These are phyloP conservation scores for Nemania bipapillata DNA, from an alignment of 2,329 filamentous ascomycete genomes.

Conservation along the genomic window DNA sequence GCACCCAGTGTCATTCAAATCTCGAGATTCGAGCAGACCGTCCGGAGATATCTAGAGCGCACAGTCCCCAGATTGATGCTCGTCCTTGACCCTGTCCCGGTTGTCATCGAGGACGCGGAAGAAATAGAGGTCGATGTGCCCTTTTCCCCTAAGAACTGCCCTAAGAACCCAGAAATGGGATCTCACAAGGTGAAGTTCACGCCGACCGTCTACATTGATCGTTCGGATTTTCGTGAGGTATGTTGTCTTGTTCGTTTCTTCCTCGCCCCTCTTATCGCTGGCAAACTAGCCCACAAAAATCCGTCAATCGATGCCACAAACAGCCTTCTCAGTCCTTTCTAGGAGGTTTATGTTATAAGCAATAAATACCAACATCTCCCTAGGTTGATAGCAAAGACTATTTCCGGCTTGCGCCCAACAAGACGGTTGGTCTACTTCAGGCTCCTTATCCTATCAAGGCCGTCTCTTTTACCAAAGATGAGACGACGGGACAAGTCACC, in stretches of 20 bases:
- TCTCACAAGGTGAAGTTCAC: conserved; percentile 61
- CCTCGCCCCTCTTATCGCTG: not conserved
- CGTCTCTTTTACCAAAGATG: conserved; percentile 74
- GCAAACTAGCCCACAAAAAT: not conserved
- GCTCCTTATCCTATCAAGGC: conserved; percentile 76
- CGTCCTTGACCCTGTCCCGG: conserved; percentile 83
- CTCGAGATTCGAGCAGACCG: conserved; percentile 82
- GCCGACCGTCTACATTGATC: conserved; percentile 79
- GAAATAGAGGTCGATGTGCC: conserved; percentile 77
- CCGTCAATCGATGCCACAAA: not conserved
- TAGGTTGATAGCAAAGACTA: conserved; percentile 74
- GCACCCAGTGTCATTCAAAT: conserved; percentile 82
- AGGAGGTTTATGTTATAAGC: not conserved
- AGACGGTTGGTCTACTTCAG: conserved; percentile 78
- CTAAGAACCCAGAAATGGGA: conserved; percentile 78
- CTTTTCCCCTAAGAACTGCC: conserved; percentile 85
- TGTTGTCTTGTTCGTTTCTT: not conserved
- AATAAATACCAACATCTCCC: not conserved
- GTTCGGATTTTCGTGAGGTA: conserved; percentile 76
- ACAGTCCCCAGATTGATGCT: conserved; percentile 91
- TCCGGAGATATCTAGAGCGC: conserved; percentile 86
- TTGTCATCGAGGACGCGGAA: conserved; percentile 81
- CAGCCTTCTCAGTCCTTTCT: not conserved
- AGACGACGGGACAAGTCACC: conserved; percentile 68
- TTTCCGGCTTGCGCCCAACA: conserved; percentile 80